Conservation (phyloP, 2,329 filamentous ascomycete genomes). For the Aphanocladium album region DNA sequence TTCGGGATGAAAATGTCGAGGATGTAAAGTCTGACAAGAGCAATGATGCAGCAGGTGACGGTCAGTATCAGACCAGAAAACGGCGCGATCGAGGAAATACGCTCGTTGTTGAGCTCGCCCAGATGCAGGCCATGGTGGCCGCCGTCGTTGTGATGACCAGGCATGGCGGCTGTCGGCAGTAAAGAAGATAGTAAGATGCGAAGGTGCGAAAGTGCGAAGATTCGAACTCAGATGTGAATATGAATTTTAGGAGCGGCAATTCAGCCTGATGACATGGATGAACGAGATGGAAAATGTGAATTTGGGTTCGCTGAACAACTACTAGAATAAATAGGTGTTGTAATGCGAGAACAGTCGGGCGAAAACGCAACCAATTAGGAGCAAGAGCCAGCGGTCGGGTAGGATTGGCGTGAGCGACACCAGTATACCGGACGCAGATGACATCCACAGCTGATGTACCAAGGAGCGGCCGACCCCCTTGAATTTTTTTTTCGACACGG, state of each 20-base stretch:
- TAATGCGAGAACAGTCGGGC: background rate
- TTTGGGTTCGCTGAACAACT: background rate
- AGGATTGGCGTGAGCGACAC: constrained; percentile 1
- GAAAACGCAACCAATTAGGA: background rate
- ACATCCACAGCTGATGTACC: background rate
- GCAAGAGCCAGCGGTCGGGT: background rate
- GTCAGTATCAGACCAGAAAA: constrained; percentile 14
- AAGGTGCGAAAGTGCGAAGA: background rate
- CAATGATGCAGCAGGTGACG: constrained; percentile 11
- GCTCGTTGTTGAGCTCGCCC: constrained; percentile 8
- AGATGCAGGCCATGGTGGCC: constrained; percentile 8
- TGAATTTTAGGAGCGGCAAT: background rate
- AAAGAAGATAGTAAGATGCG: background rate
- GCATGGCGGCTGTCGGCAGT: background rate
- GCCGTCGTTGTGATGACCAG: background rate
- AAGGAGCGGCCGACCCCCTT: background rate
- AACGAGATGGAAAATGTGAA: background rate
- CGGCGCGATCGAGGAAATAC: constrained; percentile 1
- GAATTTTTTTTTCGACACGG: background rate
- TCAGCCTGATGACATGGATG: background rate
- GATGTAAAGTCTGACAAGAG: constrained; percentile 8
- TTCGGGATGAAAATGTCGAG: constrained; percentile 11
- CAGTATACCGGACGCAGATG: constrained; percentile 1
- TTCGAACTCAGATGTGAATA: background rate
- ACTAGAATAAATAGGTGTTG: too few species aligned